Conservation (phyloP, 441 rosid genomes). For the Adansonia gregorii region DNA sequence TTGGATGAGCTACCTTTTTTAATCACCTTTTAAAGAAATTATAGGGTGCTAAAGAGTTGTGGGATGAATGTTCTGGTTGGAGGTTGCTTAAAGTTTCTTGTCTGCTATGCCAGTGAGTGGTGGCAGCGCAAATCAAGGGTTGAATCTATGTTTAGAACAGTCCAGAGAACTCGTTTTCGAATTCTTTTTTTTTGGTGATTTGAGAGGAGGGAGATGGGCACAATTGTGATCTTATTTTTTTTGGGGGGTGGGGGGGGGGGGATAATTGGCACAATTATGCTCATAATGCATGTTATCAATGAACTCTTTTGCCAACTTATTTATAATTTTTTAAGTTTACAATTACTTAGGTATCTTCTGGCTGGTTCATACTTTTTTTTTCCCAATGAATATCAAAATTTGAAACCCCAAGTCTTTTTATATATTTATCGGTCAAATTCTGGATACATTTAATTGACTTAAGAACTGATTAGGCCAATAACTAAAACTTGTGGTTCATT, state of each 20-base stretch:
- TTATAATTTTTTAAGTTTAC: background rate
- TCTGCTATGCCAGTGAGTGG: background rate
- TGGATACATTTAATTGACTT: constrained; percentile 8
- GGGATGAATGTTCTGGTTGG: background rate
- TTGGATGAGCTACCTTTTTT: constrained; percentile 1
- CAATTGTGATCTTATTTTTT: too few relatives aligned
- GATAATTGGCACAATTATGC: background rate
- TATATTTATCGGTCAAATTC: background rate
- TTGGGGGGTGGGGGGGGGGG: too few relatives aligned
- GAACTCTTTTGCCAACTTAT: background rate
- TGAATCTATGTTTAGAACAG: background rate
- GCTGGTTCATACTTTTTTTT: background rate
- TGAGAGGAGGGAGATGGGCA: background rate
- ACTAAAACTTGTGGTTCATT: constrained; percentile 6
- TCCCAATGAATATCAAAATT: background rate
- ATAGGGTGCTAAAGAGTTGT: background rate
- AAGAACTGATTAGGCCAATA: background rate
- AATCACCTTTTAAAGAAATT: background rate
- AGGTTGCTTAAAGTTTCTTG: background rate
- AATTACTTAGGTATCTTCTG: background rate
- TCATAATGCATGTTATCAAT: background rate
- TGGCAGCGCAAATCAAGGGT: background rate
- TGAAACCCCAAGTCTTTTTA: background rate
- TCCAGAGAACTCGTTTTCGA: constrained; percentile 7
- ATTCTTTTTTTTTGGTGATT: background rate